Base-by-base conservation (phyloP, 1,139 yeast genomes). In the Yamadazyma sp. region DNA sequence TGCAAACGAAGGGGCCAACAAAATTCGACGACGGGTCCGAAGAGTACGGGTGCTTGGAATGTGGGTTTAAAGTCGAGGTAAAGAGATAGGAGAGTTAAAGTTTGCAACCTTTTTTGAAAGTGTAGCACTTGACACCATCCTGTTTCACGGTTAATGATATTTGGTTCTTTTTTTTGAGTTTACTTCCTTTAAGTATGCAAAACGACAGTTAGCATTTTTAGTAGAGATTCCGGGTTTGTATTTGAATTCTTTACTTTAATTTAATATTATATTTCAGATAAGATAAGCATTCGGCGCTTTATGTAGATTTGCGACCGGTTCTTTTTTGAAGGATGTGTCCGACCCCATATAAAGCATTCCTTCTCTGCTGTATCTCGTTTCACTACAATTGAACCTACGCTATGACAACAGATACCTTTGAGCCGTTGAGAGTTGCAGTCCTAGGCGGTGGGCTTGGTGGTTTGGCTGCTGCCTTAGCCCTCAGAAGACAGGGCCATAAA, bases 1-100 rank as follows among this genome's bases (percentile, higher is more conserved):
- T 91, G 95, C 86, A 84, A 58, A 77, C 79, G 50, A 73, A 81
- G 51, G 88, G 87, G 1, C 72, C 70, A 41, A 50, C 53, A 24
- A 45, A 49, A 25, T 69, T 71, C 41, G 77, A 71, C 22, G 73
- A 78, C 54, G 69, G 66, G 39, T 37, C 40, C 17, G 66, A 62
- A 37, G 74, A 78, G 24, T 81, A 69, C 55, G 68, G 77, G 45
- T 87, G 95, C 61, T 67, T 86, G 48, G 83, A 80, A 48, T 87
- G 95, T 65, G 87, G 73, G 4, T 60, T 64, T 59, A 57, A 65
- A 48, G 77, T 73, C 3, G 77, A 72, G 48, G 72, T 71, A 16
- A 68, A 62, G 37, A 55, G 51, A 41, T 57, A 42, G 23, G n/a
- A 15, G 22, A 30, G 31, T 29, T 29, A 18, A n/a, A 11, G 22